Base-by-base conservation (phyloP, 192 early-diverging fungal species). In the Mortierella hygrophila region DNA sequence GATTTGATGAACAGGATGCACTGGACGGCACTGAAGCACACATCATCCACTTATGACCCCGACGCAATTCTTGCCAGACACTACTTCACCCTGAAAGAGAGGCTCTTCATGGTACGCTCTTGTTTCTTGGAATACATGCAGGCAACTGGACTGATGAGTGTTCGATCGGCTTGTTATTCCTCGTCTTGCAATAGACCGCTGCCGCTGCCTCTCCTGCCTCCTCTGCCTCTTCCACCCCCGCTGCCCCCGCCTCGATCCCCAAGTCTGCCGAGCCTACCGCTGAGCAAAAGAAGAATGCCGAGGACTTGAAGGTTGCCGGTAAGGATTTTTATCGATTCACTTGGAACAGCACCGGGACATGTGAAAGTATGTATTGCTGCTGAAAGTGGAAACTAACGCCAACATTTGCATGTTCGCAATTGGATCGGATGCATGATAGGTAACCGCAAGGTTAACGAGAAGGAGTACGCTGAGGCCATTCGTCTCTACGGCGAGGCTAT, bases 401-500 rank as follows among this genome's bases (percentile, higher is more conserved):
- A 8, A 42, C 7, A 21, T 23, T 29, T 41, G 20, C 70, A 44
- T 29, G 49, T 52, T 52, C 7, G 15, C 49, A 21, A 20, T 18
- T 18, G 16, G 49, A 20, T 78, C 41, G 16, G 23, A 3, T 37
- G 49, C 16, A 52, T 52, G 18, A 18, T 75, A 91, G 92, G 92
- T 55, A 99, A 99, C 90, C 92, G 93, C 77, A 91, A 94, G 76
- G 95, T 99, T 57, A 92, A 92, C 46, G 93, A 94, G 54, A 96
- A 95, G 85, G 92, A 99, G 55, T 99, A 94, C 77, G 85, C 91
- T 21, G 93, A 94, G 82, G 98, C 99, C 72, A 96, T 99, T 77
- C 90, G 90, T 46, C 89, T 96, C 20, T 99, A 99, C 92, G 94
- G 95, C 54, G 92, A 97, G 86, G 99, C 99, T 63, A 99, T 99